phyloP scores from a whole-genome alignment of 2,329 filamentous ascomycete genomes.

The Podosphaera aphanis region DNA sequence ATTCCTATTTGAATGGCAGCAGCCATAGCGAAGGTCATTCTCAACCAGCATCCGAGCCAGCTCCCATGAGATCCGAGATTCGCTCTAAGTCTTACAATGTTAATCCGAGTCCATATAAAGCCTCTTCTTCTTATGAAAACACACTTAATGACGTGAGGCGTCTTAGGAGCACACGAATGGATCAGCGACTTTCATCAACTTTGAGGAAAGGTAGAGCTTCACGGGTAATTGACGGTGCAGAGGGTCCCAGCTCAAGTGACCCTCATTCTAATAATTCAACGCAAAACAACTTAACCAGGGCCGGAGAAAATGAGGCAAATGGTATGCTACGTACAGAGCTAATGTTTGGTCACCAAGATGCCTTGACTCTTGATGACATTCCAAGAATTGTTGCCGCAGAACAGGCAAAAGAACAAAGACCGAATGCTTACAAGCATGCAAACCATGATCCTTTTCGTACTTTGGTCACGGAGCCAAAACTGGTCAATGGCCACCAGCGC shows the following conservation, averaged over 20 bases:
- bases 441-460: conserved; percentile 42
- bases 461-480: conserved; percentile 34
- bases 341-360: conserved; percentile 76
- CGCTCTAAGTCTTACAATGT: conserved; percentile 54
- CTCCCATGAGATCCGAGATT: conserved; percentile 37
- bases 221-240: conserved; percentile 72
- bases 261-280: conserved; percentile 35
- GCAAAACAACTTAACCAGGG: conserved; percentile 43
- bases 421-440: conserved; percentile 54
- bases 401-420: conserved; percentile 74
- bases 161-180: conserved; percentile 74
- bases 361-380: conserved; percentile 85
- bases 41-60: conserved; percentile 24
- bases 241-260: conserved; percentile 44
- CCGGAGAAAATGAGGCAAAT: conserved; percentile 51
- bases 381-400: conserved; percentile 87
- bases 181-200: conserved; percentile 82
- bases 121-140: conserved; percentile 69
- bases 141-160: conserved; percentile 88
- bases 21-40: conserved; percentile 41
- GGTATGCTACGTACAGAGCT: conserved; percentile 51
- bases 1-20: conserved; percentile 42
- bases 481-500: conserved; percentile 46
- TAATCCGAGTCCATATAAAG: conserved; percentile 31
- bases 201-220: conserved; percentile 79